Base-by-base conservation (phyloP, 2,329 filamentous ascomycete species). In the Aspergillus puulaauensis region DNA sequence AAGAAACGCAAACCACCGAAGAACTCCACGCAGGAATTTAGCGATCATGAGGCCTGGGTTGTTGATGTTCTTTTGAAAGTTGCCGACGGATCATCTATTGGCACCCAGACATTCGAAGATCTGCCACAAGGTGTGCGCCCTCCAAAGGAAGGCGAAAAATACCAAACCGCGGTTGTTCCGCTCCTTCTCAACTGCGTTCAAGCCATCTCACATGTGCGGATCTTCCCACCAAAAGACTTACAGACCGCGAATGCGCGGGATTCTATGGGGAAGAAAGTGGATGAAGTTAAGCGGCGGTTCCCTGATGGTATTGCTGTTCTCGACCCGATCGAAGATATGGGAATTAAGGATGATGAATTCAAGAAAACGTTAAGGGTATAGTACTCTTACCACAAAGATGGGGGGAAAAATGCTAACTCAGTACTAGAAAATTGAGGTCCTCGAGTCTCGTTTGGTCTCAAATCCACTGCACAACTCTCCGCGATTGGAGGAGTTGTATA, bases 291-390 rank as follows among this genome's bases (percentile, higher is more conserved):
- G 75, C 86, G 86, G 64, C 88, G 95, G 24, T 98, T 99, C 78
- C 92, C 93, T 0, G 95, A 99, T 70, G 95, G 95, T 3, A 80
- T 99, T 56, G 89, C 95, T 3, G 82, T 93, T 6, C 79, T 99
- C 17, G 95, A 99, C 68, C 95, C 95, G 0, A 88, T 99, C 40
- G 93, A 98, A 74, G 93, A 97, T 70, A 98, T 99, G 95, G 85
- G 86, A 27, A 98, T 99, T 68, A 88, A 83, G 4, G 95, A 98
- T 68, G 92, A 96, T 1, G 87, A 86, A 0, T 98, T 99, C 80
- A 97, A 96, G 81, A 91, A 92, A 72, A 84, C 97, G 4, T 83
- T 98, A 12, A 77, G 86, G 67, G 82, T 84, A 77, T 67, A 80
- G 68, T 23, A n/a, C 12, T 9, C 7, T 7, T 19, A 4, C 31